Percentiles rank a stretch among this genome's conserved stretches.
phyloP scores from a whole-genome alignment of 2,329 filamentous ascomycete genomes.

The Nemania sp. region DNA sequence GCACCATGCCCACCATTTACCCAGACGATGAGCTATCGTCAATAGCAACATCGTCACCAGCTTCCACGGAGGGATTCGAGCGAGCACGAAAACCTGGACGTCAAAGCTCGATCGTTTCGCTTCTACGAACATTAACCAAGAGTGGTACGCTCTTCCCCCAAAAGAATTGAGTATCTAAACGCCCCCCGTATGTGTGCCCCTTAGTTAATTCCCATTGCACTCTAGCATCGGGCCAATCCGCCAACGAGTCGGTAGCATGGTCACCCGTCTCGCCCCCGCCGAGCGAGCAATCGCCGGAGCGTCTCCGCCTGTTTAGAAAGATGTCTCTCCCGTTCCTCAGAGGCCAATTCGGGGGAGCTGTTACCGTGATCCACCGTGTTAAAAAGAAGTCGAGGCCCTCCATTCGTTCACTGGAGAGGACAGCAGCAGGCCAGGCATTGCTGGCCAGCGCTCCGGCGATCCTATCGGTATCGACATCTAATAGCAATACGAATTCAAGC shows the following conservation, averaged over 20 bases:
- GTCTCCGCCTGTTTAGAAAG: constrained; percentile 39
- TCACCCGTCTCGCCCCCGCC: constrained; percentile 32
- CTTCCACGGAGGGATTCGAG: constrained; percentile 34
- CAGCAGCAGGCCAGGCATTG: constrained; percentile 30
- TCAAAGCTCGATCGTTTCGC: constrained; percentile 49
- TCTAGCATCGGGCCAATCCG: constrained; percentile 35
- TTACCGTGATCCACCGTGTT: constrained; percentile 49
- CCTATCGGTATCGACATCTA: constrained; percentile 30
- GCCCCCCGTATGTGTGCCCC: not conserved
- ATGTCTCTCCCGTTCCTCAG: constrained; percentile 49
- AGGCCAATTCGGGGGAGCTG: constrained; percentile 44
- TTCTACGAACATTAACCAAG: constrained; percentile 48
- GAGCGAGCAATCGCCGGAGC: constrained; percentile 28
- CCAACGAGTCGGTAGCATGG: constrained; percentile 31
- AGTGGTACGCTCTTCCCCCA: constrained; percentile 38
- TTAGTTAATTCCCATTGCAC: constrained; percentile 16
- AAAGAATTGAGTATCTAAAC: not conserved
- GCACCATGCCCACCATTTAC: constrained; percentile 29
- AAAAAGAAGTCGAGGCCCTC: constrained; percentile 45
- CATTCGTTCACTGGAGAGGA: constrained; percentile 43
- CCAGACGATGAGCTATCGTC: constrained; percentile 29
- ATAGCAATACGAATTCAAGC: constrained; percentile 39
- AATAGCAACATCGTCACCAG: constrained; percentile 29
- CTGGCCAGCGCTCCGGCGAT: constrained; percentile 33
- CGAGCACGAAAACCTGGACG: constrained; percentile 46